phyloP scores from a whole-genome alignment of 2,329 filamentous ascomycete genomes.

The Taxawa tesnikishii region DNA sequence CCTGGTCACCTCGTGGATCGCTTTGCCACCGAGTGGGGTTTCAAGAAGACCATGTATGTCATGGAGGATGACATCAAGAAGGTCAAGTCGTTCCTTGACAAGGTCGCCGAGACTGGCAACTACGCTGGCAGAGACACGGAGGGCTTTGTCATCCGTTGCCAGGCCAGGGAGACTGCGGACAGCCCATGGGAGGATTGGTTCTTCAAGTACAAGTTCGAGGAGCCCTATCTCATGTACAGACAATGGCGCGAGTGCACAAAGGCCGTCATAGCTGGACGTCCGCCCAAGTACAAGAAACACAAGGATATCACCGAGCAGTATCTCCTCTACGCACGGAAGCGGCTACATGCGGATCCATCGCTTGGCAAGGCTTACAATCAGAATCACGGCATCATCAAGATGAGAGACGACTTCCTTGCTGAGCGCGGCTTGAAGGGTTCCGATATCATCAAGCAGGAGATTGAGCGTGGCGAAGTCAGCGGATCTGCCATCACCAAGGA shows the following conservation, averaged over 20 bases:
- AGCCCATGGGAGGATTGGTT: slow-evolving; percentile 81
- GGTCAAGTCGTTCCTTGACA: slow-evolving; percentile 71
- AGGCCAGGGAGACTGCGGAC: slow-evolving; percentile 44
- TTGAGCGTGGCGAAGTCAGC: slow-evolving; percentile 38
- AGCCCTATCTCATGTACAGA: slow-evolving; percentile 96
- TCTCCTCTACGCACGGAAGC: slow-evolving; percentile 63
- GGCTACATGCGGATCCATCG: slow-evolving; percentile 55
- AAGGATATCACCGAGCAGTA: slow-evolving; percentile 84
- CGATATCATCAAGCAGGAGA: slow-evolving; percentile 72
- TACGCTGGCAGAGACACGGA: slow-evolving; percentile 90
- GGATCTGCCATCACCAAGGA: slow-evolving; percentile 49
- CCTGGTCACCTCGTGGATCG: slow-evolving; percentile 69
- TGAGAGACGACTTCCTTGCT: slow-evolving; percentile 77
- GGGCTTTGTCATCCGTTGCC: slow-evolving; percentile 88
- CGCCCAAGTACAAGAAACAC: slow-evolving; percentile 76
- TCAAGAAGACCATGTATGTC: slow-evolving; percentile 75
- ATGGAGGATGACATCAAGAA: slow-evolving; percentile 61
- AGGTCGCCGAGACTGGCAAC: slow-evolving; percentile 74
- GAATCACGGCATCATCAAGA: slow-evolving; percentile 89
- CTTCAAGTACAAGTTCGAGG: slow-evolving; percentile 99
- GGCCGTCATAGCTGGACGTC: slow-evolving; percentile 62
- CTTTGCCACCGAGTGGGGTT: slow-evolving; percentile 89
- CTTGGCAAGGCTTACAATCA: slow-evolving; percentile 62
- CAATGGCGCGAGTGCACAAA: slow-evolving; percentile 98
- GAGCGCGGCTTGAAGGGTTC: slow-evolving; percentile 76